These are phyloP conservation scores for Simplicillium aogashimaense DNA, from an alignment of 2,329 filamentous ascomycete species.

Conservation along the genomic window DNA sequence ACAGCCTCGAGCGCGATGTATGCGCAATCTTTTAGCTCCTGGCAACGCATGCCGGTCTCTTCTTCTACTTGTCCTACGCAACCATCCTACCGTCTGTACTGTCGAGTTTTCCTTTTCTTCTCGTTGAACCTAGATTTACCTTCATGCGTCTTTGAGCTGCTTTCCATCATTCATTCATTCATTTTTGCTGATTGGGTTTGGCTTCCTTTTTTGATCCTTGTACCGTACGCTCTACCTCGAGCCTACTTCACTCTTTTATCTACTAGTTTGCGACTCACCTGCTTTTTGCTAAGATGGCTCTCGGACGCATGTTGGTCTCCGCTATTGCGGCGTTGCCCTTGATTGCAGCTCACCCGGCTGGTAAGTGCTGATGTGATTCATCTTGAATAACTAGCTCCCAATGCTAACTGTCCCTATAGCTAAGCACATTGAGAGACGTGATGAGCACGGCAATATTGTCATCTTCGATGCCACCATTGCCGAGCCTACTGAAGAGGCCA, in stretches of 20 bases:
- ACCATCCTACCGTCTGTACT: no score
- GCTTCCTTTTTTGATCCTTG: neutral
- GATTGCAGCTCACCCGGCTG: slow-evolving; percentile 12
- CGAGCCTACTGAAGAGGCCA: slow-evolving; percentile 29
- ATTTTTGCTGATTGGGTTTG: slow-evolving; percentile 1
- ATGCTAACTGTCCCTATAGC: neutral
- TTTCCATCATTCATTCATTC: neutral
- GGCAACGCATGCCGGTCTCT: neutral
- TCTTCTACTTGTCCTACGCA: no score
- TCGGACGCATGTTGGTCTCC: slow-evolving; percentile 13
- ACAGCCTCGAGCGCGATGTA: neutral
- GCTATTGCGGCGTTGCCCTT: slow-evolving; percentile 13
- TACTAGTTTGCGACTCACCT: slow-evolving; percentile 3
- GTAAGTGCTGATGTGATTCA: slow-evolving; percentile 11
- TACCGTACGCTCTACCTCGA: slow-evolving; percentile 3
- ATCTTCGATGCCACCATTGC: slow-evolving; percentile 25
- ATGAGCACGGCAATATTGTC: slow-evolving; percentile 14
- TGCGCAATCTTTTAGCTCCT: neutral
- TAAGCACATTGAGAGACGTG: neutral
- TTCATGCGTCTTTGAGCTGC: neutral
- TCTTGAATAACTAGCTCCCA: slow-evolving; percentile 5
- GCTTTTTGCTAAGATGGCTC: slow-evolving; percentile 9
- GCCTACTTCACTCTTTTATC: slow-evolving; percentile 4
- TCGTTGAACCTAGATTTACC: neutral
- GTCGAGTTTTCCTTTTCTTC: neutral